Base-by-base conservation (phyloP, 2,329 filamentous ascomycete species). In the Pseudophaeomoniella oleicola region DNA sequence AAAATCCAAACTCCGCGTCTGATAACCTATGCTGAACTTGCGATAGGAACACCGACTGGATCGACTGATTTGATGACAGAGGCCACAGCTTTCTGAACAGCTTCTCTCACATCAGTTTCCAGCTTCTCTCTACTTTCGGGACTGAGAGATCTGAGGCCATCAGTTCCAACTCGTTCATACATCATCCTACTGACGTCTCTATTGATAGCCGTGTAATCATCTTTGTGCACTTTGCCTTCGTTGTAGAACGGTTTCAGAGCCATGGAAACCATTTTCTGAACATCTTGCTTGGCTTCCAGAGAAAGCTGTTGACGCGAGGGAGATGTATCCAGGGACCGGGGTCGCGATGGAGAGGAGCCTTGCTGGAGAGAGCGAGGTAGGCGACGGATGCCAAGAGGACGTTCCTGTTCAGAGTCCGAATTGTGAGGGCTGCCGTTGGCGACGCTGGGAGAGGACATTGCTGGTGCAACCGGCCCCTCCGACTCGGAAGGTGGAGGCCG, bases 151-250 rank as follows among this genome's bases (percentile, higher is more conserved):
- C 58, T 55, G n/a, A 27, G 6, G 22, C 22, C 22, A 27, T 27
- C 22, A 27, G 66, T 66, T 4, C 67, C 67, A 16, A 75, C 68
- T 33, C 64, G 63, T 19, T 77, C 85, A 58, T 98, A 98, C 40
- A 98, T 66, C 60, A 80, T 82, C 39, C 85, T 79, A 30, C 85
- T 94, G 19, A 96, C 78, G 41, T 81, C 79, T 43, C 86, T 78
- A 54, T 96, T 96, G 59, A 96, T 94, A 39, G 76, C 75, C 2
- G 84, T 88, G 56, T 93, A 98, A 57, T 94, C 81, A 41, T 94
- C 83, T 46, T 86, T 83, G 13, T 78, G 85, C 42, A 96, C 71
- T 43, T 79, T 73, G 47, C 81, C 78, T 30, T 79, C 79, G 43
- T 78, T 72, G 66, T 88, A 96, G 45, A 85, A 73, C 19, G 87